Conservation (phyloP, 768 basidiomycete species). For the Myochromella boudieri region DNA sequence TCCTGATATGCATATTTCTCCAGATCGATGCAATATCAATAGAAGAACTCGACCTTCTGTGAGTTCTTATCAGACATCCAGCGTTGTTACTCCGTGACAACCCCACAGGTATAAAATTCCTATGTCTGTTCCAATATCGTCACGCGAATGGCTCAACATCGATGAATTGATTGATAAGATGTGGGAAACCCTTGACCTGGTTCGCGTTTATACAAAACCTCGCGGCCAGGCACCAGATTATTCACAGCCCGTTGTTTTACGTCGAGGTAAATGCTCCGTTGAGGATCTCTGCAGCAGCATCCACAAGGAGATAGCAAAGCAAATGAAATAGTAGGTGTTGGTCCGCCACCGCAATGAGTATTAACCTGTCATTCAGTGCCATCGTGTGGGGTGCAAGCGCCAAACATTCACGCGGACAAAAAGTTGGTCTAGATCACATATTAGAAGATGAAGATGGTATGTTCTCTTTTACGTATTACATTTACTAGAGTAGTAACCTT, state of each 20-base stretch:
- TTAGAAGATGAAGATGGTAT: slow-evolving; percentile 88
- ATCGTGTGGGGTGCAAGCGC: slow-evolving; percentile 96
- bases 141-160: slow-evolving; percentile 92
- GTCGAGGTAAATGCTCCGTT: slow-evolving; percentile 59
- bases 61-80: slow-evolving; percentile 23
- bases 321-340: slow-evolving; percentile 88
- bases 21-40: slow-evolving; percentile 98
- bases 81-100: slow-evolving; percentile 2
- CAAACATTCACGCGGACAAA: slow-evolving; percentile 96
- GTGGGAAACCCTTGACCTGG: slow-evolving; percentile 92
- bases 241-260: slow-evolving; percentile 83
- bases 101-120: slow-evolving; percentile 82
- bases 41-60: slow-evolving; percentile 93
- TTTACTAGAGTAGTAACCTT: no score
- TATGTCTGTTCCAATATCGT: slow-evolving; percentile 91
- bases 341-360: background rate
- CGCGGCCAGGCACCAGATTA: slow-evolving; percentile 92
- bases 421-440: slow-evolving; percentile 85
- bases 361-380: slow-evolving; percentile 45
- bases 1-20: slow-evolving; percentile 2
- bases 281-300: slow-evolving; percentile 93
- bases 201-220: slow-evolving; percentile 96
- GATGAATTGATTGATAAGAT: slow-evolving; percentile 92
- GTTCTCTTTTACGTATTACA: no score
- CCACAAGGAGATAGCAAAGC: slow-evolving; percentile 96